phyloP scores from a whole-genome alignment of 768 basidiomycete species.

The Termitomyces sp. region DNA sequence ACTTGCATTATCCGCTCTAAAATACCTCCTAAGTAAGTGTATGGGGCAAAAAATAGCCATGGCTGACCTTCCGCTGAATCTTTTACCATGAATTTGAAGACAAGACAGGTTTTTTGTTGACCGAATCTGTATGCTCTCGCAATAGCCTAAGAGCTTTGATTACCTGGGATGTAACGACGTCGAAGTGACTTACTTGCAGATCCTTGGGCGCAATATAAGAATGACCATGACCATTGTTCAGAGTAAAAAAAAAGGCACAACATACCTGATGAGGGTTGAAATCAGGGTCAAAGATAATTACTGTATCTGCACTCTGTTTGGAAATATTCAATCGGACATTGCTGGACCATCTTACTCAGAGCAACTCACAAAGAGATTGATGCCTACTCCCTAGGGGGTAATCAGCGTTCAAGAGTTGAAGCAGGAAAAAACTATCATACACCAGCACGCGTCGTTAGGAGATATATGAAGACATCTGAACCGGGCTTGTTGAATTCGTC shows the following conservation, averaged over 20 bases:
- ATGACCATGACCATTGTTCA: no score
- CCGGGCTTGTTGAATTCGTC: conserved; percentile 87
- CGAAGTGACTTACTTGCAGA: conserved; percentile 61
- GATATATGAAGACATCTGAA: conserved; percentile 87
- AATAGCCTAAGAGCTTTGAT: conserved; percentile 61
- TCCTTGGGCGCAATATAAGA: conserved; percentile 43
- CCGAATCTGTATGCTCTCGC: conserved; percentile 93
- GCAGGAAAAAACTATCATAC: conserved; percentile 22
- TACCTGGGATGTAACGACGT: background rate
- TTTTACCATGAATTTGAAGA: conserved; percentile 96
- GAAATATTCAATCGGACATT: background rate
- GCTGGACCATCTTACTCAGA: background rate
- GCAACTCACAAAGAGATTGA: conserved; percentile 61
- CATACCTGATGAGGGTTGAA: conserved; percentile 94
- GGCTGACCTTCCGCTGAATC: conserved; percentile 79
- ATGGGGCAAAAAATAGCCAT: background rate
- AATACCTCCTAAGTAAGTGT: conserved; percentile 7
- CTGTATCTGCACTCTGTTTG: conserved; percentile 80
- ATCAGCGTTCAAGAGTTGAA: background rate
- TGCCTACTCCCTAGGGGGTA: conserved; percentile 63
- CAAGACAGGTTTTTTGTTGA: conserved; percentile 89
- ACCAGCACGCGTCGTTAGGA: conserved; percentile 88
- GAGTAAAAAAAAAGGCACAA: conserved; percentile 1
- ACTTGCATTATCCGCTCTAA: conserved; percentile 86
- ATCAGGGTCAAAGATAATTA: conserved; percentile 91